Evolutionary conservation across 495 filamentous ascomycete species (phyloP).

Genomic region (Penicillium pulvis): DNA sequence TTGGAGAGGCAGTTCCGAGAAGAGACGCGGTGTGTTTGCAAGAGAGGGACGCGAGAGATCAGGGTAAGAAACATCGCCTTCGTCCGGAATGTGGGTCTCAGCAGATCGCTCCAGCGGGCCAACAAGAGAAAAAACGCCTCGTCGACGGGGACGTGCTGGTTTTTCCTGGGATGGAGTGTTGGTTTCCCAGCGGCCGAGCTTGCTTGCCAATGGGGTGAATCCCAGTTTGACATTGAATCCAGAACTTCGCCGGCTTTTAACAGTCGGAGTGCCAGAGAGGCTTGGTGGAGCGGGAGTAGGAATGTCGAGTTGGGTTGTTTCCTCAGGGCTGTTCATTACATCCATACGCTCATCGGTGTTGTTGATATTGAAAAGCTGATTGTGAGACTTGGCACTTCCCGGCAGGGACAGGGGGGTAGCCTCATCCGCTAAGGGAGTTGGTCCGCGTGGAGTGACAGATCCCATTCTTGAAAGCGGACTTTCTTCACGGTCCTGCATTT

Average conservation of each 20-base stretch:
- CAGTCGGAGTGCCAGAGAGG: slow-evolving; percentile 23
- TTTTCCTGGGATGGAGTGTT: slow-evolving; percentile 49
- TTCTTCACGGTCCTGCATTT: slow-evolving; percentile 20
- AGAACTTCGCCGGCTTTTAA: slow-evolving; percentile 24
- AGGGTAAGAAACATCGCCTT: slow-evolving; percentile 29
- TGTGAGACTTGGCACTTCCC: slow-evolving; percentile 17
- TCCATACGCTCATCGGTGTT: slow-evolving; percentile 12
- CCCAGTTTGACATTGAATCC: slow-evolving; percentile 40
- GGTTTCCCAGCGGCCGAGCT: slow-evolving; percentile 62
- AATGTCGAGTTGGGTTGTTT: slow-evolving; percentile 21
- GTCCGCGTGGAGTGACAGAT: slow-evolving; percentile 18
- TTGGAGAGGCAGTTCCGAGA: slow-evolving; percentile 24
- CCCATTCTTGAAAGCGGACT: slow-evolving; percentile 12
- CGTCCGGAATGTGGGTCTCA: slow-evolving; percentile 12
- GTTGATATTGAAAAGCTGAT: slow-evolving; percentile 13
- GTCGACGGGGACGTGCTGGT: slow-evolving; percentile 33
- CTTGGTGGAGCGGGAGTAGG: slow-evolving; percentile 27
- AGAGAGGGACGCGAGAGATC: slow-evolving; percentile 24
- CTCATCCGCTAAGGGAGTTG: slow-evolving; percentile 18
- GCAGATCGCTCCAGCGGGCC: slow-evolving; percentile 25
- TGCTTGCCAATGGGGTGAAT: slow-evolving; percentile 63
- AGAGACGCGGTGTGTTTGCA: slow-evolving; percentile 20
- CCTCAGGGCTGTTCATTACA: slow-evolving; percentile 13
- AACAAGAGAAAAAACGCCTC: slow-evolving; percentile 51
- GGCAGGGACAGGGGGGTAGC: slow-evolving; percentile 21